phyloP scores from a whole-genome alignment of 2,329 filamentous ascomycete species.

The Scytalidium sp. region DNA sequence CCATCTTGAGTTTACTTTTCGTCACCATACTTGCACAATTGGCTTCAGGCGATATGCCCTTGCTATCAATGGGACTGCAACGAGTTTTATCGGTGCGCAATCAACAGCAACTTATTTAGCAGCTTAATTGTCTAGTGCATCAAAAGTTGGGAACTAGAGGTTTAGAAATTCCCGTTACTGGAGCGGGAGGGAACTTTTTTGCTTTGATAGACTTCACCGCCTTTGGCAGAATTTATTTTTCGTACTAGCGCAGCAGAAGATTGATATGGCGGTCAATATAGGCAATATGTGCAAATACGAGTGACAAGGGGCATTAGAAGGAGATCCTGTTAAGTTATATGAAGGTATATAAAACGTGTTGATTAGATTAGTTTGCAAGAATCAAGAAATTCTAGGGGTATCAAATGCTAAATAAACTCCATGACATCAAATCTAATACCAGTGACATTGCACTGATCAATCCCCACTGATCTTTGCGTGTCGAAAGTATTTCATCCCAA shows the following conservation, averaged over 20 bases:
- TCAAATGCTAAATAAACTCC: too few relatives aligned
- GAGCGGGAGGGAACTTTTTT: conserved; percentile 8
- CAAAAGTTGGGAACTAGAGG: not conserved
- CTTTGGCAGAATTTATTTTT: conserved; percentile 2
- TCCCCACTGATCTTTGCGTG: conserved; percentile 79
- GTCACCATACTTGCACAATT: conserved; percentile 24
- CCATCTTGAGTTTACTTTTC: conserved; percentile 48
- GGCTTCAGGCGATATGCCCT: not conserved
- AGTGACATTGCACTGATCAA: too few relatives aligned
- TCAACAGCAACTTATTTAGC: not conserved
- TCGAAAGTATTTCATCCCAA: conserved; percentile 99
- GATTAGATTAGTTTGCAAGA: too few relatives aligned
- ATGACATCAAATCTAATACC: too few relatives aligned
- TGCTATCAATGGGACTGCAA: not conserved
- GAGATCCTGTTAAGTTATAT: too few relatives aligned
- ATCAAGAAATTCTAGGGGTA: too few relatives aligned
- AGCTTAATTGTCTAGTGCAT: not conserved
- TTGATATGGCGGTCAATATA: not conserved
- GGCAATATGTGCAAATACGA: not conserved
- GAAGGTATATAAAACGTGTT: too few relatives aligned
- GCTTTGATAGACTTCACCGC: conserved; percentile 3
- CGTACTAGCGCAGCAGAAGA: not conserved
- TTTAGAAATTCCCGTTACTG: not conserved
- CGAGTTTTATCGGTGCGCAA: too few relatives aligned
- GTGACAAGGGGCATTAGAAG: not conserved